Percentiles rank a stretch among this genome's conserved stretches.
phyloP scores from a whole-genome alignment of 345 rosid species.

The Physaria fendleri region DNA sequence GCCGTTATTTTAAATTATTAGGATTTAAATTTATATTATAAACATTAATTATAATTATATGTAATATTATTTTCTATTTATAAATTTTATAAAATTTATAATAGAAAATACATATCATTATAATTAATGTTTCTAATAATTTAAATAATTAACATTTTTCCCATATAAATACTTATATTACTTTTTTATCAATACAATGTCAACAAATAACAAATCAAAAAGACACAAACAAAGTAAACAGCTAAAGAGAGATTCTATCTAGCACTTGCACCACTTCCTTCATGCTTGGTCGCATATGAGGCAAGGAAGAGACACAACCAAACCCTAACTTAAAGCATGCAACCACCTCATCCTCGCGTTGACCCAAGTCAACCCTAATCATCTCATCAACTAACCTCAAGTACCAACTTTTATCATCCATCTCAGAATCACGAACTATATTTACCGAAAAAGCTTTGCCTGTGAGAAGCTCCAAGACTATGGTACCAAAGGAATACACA shows the following conservation, averaged over 20 bases:
- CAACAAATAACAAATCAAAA: no score
- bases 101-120: no score
- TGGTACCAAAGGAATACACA: constrained; percentile 62
- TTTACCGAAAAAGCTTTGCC: constrained; percentile 42
- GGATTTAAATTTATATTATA: no score
- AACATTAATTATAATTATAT: no score
- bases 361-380: constrained; percentile 44
- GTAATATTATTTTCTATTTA: no score
- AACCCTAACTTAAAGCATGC: constrained; percentile 64
- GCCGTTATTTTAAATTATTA: no score
- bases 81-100: no score
- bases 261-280: constrained; percentile 63
- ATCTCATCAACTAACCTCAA: constrained; percentile 49
- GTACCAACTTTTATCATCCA: constrained; percentile 44
- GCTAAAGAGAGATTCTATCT: constrained; percentile 38
- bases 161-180: no score
- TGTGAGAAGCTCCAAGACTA: constrained; percentile 66
- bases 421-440: constrained; percentile 27
- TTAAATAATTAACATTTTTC: no score
- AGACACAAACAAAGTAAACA: background rate
- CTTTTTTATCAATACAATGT: no score
- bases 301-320: constrained; percentile 51
- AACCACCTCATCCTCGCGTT: constrained; percentile 40
- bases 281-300: constrained; percentile 79
- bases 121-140: no score